These are phyloP conservation scores for Spinacia oleracea DNA, from an alignment of 179 eudicot genomes.

Conservation along the genomic window DNA sequence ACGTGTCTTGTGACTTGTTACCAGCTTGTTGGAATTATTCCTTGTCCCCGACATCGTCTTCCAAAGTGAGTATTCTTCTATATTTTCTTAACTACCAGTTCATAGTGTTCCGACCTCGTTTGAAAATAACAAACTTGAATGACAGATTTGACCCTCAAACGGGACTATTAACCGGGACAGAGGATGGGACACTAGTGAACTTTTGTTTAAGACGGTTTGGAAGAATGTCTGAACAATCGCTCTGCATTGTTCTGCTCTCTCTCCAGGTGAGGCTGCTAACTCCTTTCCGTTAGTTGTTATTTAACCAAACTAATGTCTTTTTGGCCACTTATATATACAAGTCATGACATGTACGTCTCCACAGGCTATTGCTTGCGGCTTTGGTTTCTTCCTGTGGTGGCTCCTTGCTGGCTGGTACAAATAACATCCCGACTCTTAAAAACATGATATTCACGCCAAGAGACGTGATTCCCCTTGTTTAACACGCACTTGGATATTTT, in stretches of 20 bases:
- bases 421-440: slow-evolving; percentile 36
- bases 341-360: not conserved
- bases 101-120: slow-evolving; percentile 17
- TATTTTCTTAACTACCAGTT: slow-evolving; percentile 10
- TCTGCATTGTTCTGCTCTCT: slow-evolving; percentile 68
- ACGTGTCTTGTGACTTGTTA: slow-evolving; percentile 21
- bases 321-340: not conserved
- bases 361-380: slow-evolving; percentile 73
- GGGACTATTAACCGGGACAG: slow-evolving; percentile 88
- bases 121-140: slow-evolving; percentile 14
- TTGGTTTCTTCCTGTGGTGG: slow-evolving; percentile 86
- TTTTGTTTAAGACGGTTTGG: slow-evolving; percentile 72
- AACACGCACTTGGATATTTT: too few species aligned
- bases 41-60: slow-evolving; percentile 94
- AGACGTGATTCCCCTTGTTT: too few species aligned
- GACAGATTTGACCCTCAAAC: slow-evolving; percentile 86
- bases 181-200: slow-evolving; percentile 93
- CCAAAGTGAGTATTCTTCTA: slow-evolving; percentile 69
- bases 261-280: slow-evolving; percentile 59
- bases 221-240: slow-evolving; percentile 67
- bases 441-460: too few species aligned
- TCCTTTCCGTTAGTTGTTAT: not conserved
- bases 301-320: not conserved
- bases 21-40: slow-evolving; percentile 87
- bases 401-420: slow-evolving; percentile 92